These are phyloP conservation scores for Colletotrichum somersetense DNA, from an alignment of 2,329 filamentous ascomycete genomes.

Conservation along the genomic window DNA sequence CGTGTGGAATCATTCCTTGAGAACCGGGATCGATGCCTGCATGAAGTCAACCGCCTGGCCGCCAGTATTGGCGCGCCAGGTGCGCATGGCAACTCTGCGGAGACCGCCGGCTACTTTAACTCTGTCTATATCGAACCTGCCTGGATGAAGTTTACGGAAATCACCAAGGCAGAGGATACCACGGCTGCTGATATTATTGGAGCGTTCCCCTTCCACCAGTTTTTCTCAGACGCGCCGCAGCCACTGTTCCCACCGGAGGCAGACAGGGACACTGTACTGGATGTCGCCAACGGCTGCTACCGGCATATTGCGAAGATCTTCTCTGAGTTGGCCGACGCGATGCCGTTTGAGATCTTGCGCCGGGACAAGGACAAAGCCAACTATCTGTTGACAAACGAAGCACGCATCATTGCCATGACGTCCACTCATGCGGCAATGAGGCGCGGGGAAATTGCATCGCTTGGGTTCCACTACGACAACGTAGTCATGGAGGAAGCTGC, in stretches of 20 bases:
- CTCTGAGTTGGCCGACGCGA: slow-evolving; percentile 89
- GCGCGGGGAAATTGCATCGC: slow-evolving; percentile 85
- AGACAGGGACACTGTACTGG: slow-evolving; percentile 75
- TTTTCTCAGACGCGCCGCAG: slow-evolving; percentile 89
- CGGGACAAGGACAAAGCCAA: slow-evolving; percentile 93
- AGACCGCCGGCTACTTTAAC: slow-evolving; percentile 97
- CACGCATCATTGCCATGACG: slow-evolving; percentile 98
- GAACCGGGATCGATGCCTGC: slow-evolving; percentile 81
- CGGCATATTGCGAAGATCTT: slow-evolving; percentile 92
- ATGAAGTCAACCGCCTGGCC: slow-evolving; percentile 88
- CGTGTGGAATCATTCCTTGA: slow-evolving; percentile 96
- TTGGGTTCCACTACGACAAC: slow-evolving; percentile 98
- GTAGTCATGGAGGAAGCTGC: slow-evolving; percentile 99
- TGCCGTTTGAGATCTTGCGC: slow-evolving; percentile 94
- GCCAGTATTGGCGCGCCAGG: slow-evolving; percentile 87
- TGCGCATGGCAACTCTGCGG: slow-evolving; percentile 95
- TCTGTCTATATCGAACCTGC: slow-evolving; percentile 89
- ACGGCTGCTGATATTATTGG: slow-evolving; percentile 73
- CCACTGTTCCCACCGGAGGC: slow-evolving; percentile 80
- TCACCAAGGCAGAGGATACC: slow-evolving; percentile 66
- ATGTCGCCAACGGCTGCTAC: slow-evolving; percentile 87
- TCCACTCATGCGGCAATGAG: slow-evolving; percentile 98
- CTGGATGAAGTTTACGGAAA: slow-evolving; percentile 84
- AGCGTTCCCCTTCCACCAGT: slow-evolving; percentile 88
- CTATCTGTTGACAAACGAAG: slow-evolving; percentile 94